These are phyloP conservation scores for Phaeodactylum tricornutum DNA, from an alignment of 108 stramenopile genomes.

Conservation along the genomic window DNA sequence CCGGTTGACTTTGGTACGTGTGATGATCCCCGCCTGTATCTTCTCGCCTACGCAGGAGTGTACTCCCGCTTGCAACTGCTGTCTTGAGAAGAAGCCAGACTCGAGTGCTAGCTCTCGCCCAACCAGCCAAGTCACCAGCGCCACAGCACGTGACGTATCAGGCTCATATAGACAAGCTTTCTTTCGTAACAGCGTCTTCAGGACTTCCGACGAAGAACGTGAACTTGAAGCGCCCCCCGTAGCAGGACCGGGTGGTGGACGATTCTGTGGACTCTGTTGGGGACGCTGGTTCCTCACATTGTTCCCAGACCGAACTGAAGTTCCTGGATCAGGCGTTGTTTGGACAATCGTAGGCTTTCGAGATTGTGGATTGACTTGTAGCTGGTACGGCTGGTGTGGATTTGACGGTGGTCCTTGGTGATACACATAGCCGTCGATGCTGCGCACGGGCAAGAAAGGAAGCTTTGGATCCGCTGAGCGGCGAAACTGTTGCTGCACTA, in stretches of 20 bases:
- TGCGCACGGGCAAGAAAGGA: not conserved
- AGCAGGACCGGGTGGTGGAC: no score
- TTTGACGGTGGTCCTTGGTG: not conserved
- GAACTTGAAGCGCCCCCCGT: no score
- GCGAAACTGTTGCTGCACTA: not conserved
- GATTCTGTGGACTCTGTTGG: no score
- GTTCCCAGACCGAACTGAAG: no score
- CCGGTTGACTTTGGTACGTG: conserved; percentile 81
- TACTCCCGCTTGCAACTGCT: conserved; percentile 78
- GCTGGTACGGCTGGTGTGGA: no score
- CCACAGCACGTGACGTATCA: conserved; percentile 70
- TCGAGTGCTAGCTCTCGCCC: conserved; percentile 62
- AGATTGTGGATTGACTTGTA: no score
- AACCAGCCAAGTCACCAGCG: conserved; percentile 81
- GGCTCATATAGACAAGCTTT: conserved; percentile 87
- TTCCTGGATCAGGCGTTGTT: no score
- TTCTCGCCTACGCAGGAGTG: conserved; percentile 69
- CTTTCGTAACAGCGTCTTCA: conserved; percentile 82
- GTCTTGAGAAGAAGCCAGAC: conserved; percentile 74
- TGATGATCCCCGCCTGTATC: conserved; percentile 68
- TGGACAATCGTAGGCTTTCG: no score
- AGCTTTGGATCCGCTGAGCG: not conserved
- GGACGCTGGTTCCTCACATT: no score
- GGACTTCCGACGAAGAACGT: conserved; percentile 63
- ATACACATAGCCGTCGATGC: not conserved